Evolutionary conservation across 306 rosid species (phyloP).

Genomic region (Notholithocarpus densiflorus): DNA sequence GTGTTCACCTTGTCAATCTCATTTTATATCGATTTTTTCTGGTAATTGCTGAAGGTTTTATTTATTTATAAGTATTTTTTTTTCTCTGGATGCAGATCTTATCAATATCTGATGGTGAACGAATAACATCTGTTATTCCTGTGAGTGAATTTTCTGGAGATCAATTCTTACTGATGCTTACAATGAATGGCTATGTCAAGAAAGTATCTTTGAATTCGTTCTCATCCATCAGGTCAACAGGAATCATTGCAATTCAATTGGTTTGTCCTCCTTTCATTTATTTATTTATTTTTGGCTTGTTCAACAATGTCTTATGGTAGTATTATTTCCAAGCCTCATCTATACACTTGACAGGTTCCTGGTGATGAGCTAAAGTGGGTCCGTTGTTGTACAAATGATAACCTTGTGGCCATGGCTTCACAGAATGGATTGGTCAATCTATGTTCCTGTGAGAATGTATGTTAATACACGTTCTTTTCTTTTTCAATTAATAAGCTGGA

Average conservation of each 20-base stretch:
- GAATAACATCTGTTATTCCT: constrained; percentile 91
- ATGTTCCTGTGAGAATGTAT: constrained; percentile 69
- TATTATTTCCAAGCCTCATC: constrained; percentile 24
- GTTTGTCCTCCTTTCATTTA: constrained; percentile 52
- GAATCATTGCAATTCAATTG: constrained; percentile 98
- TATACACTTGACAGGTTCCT: constrained; percentile 61
- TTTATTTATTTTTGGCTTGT: constrained; percentile 9
- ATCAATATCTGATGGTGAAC: constrained; percentile 88
- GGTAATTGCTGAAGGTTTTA: neutral
- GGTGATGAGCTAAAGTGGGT: constrained; percentile 99
- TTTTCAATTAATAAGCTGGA: neutral
- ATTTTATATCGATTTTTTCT: neutral
- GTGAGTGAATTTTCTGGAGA: constrained; percentile 86
- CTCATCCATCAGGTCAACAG: constrained; percentile 87
- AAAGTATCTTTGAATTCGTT: constrained; percentile 85
- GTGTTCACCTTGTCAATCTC: constrained; percentile 33
- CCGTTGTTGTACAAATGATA: constrained; percentile 80
- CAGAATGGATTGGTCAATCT: constrained; percentile 89
- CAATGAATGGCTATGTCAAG: constrained; percentile 90
- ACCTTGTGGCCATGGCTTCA: constrained; percentile 97
- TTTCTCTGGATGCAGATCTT: constrained; percentile 59
- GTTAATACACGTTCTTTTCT: constrained; percentile 20
- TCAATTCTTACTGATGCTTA: constrained; percentile 86
- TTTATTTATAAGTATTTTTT: neutral
- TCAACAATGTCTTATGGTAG: constrained; percentile 6